Percentiles rank a stretch among this genome's conserved stretches.
Conservation (phyloP, 1,139 yeast genomes). For the Hyphopichia khmerensis region DNA sequence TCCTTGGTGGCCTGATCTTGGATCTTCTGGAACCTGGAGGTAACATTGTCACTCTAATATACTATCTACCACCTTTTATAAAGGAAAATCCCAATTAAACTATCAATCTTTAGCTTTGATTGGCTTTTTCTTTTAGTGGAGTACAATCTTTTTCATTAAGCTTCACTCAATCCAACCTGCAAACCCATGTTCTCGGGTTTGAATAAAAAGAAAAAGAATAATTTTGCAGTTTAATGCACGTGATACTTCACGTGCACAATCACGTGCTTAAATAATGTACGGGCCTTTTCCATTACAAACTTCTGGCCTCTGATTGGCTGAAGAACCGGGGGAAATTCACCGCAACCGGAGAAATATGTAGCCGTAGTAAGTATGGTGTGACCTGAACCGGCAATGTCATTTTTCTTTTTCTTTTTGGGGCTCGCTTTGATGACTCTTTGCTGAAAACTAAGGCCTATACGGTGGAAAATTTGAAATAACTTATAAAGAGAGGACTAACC, state of each 20-base stretch:
- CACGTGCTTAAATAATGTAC: background rate
- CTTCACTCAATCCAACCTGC: too few species aligned
- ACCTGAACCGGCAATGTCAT: slow-evolving; percentile 3
- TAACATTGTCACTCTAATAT: too few species aligned
- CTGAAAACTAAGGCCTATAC: background rate
- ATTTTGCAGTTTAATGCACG: too few species aligned
- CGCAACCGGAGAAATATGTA: slow-evolving; percentile 6
- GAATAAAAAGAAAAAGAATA: background rate
- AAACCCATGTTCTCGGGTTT: too few species aligned
- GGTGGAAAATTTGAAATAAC: background rate
- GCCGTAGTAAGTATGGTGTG: too few species aligned
- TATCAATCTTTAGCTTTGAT: too few species aligned
- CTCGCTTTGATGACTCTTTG: slow-evolving; percentile 1
- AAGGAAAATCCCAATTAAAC: too few species aligned
- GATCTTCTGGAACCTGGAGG: slow-evolving; percentile 49
- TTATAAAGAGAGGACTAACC: background rate
- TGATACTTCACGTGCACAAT: background rate
- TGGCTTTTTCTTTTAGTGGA: too few species aligned
- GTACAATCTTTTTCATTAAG: too few species aligned
- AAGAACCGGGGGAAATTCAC: background rate
- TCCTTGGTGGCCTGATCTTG: slow-evolving; percentile 75
- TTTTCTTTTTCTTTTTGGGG: background rate
- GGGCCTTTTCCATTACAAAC: slow-evolving; percentile 5
- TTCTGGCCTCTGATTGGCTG: slow-evolving; percentile 6
- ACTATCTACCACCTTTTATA: too few species aligned